Base-by-base conservation (phyloP, 371 early-diverging fungal genomes). In the Saksenaea oblongispora region DNA sequence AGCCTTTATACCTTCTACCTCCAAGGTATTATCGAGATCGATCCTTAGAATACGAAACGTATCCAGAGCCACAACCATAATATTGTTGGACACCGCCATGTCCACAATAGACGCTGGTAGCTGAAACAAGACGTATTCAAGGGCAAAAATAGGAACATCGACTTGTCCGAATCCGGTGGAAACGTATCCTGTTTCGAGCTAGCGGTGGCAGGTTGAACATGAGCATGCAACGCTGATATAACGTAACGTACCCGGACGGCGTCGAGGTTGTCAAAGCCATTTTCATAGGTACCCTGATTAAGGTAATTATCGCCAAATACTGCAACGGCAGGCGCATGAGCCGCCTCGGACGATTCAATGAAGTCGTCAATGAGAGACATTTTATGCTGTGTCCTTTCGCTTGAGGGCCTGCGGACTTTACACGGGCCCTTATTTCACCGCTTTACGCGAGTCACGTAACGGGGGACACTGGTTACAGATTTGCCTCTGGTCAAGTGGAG, bases 71-170 rank as follows among this genome's bases (percentile, higher is more conserved):
- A 95, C 81, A 26, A 89, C 80, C 54, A 95, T 80, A 39, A 87
- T 80, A 71, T 93, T 91, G 79, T 91, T 93, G 56, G 92, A 79
- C 10, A 95, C 95, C 2, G 85, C 87, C 73, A 91, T 72, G 18
- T 87, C 79, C n/a, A 84, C 78, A 11, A 95, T 73, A 17, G 75
- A 65, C 13, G 85, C 87, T 10, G 92, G 89, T 61, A 92, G 87
- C 42, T 86, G 86, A 63, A 93, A 94, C 65, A 93, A 92, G 44
- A 95, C 94, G 28, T 81, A 84, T 70, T 91, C 93, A 31, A 95
- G 82, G 5, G 87, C 76, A 71, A 95, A 95, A 54, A 92, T 87
- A 41, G 77, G 77, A 11, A 70, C 64, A 27, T 82, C 83, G n/a
- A 78, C 73, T 26, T 84, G 79, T 0, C 70, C 70, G 22, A 82